These are phyloP conservation scores for Xerocomus cyaneibrunnescens DNA, from an alignment of 1,284 basidiomycete genomes.

Conservation along the genomic window DNA sequence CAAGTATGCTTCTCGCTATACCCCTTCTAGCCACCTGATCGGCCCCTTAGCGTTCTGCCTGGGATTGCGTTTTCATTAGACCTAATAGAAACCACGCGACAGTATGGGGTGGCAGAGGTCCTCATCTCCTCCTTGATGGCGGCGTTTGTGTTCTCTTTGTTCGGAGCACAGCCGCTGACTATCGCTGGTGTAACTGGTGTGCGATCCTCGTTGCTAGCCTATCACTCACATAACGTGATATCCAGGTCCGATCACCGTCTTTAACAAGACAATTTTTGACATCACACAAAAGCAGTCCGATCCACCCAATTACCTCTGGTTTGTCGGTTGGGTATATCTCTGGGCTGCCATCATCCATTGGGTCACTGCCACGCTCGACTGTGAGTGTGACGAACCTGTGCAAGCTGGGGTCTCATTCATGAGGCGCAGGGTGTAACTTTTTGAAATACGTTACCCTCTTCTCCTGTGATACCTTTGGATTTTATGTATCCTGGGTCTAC, in stretches of 20 bases:
- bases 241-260: constrained; percentile 84
- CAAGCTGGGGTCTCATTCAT: constrained; percentile 3
- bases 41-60: constrained; percentile 65
- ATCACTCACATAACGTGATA: constrained; percentile 1
- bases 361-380: constrained; percentile 82
- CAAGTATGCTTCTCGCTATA: constrained; percentile 50
- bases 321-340: constrained; percentile 89
- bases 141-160: constrained; percentile 86
- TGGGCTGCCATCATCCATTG: constrained; percentile 95
- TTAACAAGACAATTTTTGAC: constrained; percentile 89
- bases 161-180: constrained; percentile 89
- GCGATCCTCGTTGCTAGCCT: background rate
- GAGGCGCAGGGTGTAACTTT: constrained; percentile 70
- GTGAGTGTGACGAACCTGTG: constrained; percentile 40
- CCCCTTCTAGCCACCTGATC: constrained; percentile 2
- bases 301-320: constrained; percentile 78
- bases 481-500: constrained; percentile 87
- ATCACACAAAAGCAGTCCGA: constrained; percentile 62
- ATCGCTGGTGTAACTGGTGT: constrained; percentile 92
- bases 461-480: constrained; percentile 93
- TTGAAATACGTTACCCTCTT: constrained; percentile 87
- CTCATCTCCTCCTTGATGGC: constrained; percentile 82
- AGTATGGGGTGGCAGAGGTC: constrained; percentile 92
- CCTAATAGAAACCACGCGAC: constrained; percentile 86
- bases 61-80: constrained; percentile 93